phyloP scores from a whole-genome alignment of 257 asterid genomes.

The Solanum ahanhuiri region DNA sequence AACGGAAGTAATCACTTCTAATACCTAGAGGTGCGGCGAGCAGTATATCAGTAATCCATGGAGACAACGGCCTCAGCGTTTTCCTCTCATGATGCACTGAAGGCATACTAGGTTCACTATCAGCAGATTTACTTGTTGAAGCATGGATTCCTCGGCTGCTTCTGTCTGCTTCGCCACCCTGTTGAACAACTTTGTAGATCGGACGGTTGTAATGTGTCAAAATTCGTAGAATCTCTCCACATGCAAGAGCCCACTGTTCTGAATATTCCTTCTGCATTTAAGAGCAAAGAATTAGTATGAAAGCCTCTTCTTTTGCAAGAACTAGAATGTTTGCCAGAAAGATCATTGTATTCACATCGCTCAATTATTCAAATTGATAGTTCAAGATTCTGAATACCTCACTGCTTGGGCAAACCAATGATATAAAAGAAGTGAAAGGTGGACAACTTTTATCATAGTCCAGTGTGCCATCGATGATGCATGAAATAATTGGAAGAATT shows the following conservation, averaged over 20 bases:
- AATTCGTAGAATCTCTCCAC: slow-evolving; percentile 93
- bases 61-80: slow-evolving; percentile 81
- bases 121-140: slow-evolving; percentile 54
- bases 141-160: slow-evolving; percentile 59
- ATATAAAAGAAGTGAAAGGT: slow-evolving; percentile 89
- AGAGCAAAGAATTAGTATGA: slow-evolving; percentile 10
- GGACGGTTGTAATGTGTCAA: slow-evolving; percentile 95
- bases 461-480: slow-evolving; percentile 70
- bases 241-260: slow-evolving; percentile 99
- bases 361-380: background rate
- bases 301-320: slow-evolving; percentile 8
- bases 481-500: slow-evolving; percentile 89
- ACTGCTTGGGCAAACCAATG: slow-evolving; percentile 68
- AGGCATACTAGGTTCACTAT: slow-evolving; percentile 31
- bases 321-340: background rate
- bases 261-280: slow-evolving; percentile 72
- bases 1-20: slow-evolving; percentile 97
- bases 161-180: slow-evolving; percentile 54
- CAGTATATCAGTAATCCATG: slow-evolving; percentile 93
- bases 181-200: slow-evolving; percentile 63
- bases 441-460: slow-evolving; percentile 67
- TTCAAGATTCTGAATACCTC: slow-evolving; percentile 46
- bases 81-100: slow-evolving; percentile 66
- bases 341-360: background rate
- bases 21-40: slow-evolving; percentile 94